A percentile compares a stretch with the other conserved stretches of the same genome.
Conservation (phyloP, 2,329 filamentous ascomycete genomes). For the Arthroderma sp. region DNA sequence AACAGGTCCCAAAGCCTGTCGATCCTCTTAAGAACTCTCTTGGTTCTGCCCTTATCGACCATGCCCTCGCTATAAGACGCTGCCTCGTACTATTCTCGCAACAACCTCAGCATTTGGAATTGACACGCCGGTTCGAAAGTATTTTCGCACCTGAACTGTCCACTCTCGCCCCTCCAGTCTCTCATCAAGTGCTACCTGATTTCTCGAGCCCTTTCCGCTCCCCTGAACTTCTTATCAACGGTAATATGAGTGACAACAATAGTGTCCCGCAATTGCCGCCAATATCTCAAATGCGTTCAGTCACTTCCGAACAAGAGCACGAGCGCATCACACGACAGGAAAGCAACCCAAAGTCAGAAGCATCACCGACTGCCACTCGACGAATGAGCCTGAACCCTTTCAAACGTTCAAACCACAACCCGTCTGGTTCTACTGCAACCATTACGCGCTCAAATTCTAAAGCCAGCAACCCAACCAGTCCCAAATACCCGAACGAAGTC, state of each 20-base stretch:
- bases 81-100: constrained; percentile 57
- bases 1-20: constrained; percentile 28
- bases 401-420: constrained; percentile 26
- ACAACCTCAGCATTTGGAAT: constrained; percentile 30
- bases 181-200: constrained; percentile 30
- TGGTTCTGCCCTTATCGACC: constrained; percentile 73
- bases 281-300: constrained; percentile 14
- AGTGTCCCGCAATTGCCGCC: constrained; percentile 13
- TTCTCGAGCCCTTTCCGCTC: constrained; percentile 33
- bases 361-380: constrained; percentile 24
- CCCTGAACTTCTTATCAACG: constrained; percentile 15
- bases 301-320: constrained; percentile 26
- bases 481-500: constrained; percentile 6
- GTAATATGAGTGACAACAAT: constrained; percentile 1
- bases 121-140: constrained; percentile 26
- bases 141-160: constrained; percentile 50
- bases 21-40: constrained; percentile 61
- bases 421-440: constrained; percentile 24
- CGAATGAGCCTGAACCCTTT: constrained; percentile 33
- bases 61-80: constrained; percentile 75
- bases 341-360: constrained; percentile 21
- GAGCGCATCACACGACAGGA: constrained; percentile 19
- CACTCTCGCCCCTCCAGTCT: constrained; percentile 41
- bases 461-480: constrained; percentile 2
- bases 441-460: constrained; percentile 14